Evolutionary conservation across 2,329 filamentous ascomycete genomes (phyloP), one percentile per base, ranked within the genome.

Genomic region (Fusarium drepaniforme): DNA sequence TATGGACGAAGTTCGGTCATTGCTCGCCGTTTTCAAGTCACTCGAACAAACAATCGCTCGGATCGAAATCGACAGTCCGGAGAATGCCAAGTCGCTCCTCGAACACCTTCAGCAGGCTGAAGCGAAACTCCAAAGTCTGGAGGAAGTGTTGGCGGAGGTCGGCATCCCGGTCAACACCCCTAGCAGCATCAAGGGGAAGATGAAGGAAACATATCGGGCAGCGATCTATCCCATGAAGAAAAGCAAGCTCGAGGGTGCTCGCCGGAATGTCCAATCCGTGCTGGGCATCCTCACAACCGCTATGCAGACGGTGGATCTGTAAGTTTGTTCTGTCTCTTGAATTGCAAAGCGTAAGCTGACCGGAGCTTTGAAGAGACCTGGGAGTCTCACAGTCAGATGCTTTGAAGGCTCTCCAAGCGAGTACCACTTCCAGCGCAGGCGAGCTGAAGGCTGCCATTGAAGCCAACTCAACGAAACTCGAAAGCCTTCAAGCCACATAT

Each of bases 1-100:
- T 3, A 64, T 51, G 23, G 40, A 51, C 12, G n/a, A 68, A 8
- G 40, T 28, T 6, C 38, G 15, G 5, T 64, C 60, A 2, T 33
- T 68, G 4, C 61, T 68, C 8, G 18, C 51, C n/a, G 23, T 68
- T 8, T 68, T 68, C 33, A 59, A 65, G 9, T 65, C 60, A 1
- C n/a, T 65, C 5, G 42, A 57, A 13, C 12, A 37, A 0, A 57
- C 59, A 9, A 53, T 57, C 9, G 1, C 44, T 1, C 49, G 59
- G 0, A 33, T 67, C n/a, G 30, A 53, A 13, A 23, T 4, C 8
- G 28, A 57, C 11, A 64, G 13, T 5, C 46, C 59, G 0, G 59
- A 58, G 12, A 37, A 64, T 64, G 59, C 66, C 9, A 64, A 13
- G 21, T 23, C 38, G 3, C 35, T 58, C n/a, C 40, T 68, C 12